Conservation (phyloP, 805 yeast species). For the Cyberlindnera mrakii region DNA sequence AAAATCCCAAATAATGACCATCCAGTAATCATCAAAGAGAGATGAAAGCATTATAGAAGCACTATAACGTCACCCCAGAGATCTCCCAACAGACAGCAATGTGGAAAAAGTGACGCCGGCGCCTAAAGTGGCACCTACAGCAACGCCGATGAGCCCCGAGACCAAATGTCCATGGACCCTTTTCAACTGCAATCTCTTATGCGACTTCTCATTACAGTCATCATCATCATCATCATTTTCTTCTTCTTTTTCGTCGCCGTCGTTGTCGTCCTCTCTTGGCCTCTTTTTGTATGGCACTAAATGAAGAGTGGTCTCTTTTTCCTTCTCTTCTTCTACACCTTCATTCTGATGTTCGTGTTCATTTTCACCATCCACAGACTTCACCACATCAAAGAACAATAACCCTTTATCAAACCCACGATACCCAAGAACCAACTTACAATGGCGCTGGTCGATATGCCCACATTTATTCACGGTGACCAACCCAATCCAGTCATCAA, state of each 20-base stretch:
- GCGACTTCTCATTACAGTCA: background rate
- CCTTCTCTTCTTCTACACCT: background rate
- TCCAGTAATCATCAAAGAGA: no score
- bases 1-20: no score
- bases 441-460: background rate
- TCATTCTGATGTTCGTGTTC: background rate
- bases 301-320: background rate
- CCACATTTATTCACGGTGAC: constrained; percentile 2
- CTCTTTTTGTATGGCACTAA: background rate
- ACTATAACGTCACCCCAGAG: constrained; percentile 1
- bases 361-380: background rate
- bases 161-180: background rate
- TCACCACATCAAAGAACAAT: constrained; percentile 2
- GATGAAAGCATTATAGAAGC: no score
- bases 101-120: constrained; percentile 14
- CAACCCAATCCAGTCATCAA: constrained; percentile 8
- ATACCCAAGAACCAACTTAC: constrained; percentile 4
- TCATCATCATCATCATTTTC: background rate
- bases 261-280: background rate
- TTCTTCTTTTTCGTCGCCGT: background rate
- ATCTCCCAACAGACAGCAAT: constrained; percentile 7
- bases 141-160: constrained; percentile 8
- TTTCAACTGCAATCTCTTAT: background rate
- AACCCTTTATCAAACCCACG: constrained; percentile 1
- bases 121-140: constrained; percentile 12